Percentiles rank a stretch among this genome's conserved stretches.
phyloP scores from a whole-genome alignment of 2,329 filamentous ascomycete species.

The Colletotrichum scovillei region DNA sequence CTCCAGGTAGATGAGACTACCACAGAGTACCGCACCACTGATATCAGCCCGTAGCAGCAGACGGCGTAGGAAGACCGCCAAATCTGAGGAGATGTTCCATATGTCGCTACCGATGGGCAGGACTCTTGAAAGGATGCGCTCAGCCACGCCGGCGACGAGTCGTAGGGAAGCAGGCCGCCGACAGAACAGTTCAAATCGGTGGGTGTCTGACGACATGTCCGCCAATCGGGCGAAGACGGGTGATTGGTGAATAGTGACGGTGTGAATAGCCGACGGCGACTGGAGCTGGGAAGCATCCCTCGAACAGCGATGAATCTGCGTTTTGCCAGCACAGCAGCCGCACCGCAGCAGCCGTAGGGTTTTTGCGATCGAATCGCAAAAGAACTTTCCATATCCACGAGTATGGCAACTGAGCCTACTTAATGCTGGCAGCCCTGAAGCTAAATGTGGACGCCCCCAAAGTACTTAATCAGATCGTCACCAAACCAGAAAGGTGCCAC shows the following conservation, averaged over 20 bases:
- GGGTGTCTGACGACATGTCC: neutral
- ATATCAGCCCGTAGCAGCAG: conserved; percentile 5
- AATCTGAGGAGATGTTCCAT: conserved; percentile 2
- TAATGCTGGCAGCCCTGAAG: neutral
- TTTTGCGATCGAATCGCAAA: neutral
- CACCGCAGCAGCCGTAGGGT: too few relatives aligned
- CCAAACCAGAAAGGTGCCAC: neutral
- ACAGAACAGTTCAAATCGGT: neutral
- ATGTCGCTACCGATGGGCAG: neutral
- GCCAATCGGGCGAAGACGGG: neutral
- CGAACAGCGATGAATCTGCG: neutral
- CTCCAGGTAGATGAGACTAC: conserved; percentile 1
- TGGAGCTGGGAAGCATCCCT: neutral
- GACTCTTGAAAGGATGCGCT: neutral
- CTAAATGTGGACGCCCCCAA: neutral
- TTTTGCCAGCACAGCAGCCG: neutral
- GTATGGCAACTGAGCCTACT: conserved; percentile 11
- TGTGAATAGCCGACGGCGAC: too few relatives aligned
- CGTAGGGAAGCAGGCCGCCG: neutral
- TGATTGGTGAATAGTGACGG: too few relatives aligned
- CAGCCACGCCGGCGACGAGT: neutral
- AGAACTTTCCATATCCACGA: too few relatives aligned
- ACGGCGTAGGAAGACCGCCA: neutral
- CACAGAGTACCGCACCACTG: neutral
- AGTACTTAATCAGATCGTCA: neutral